Evolutionary conservation across 2,329 filamentous ascomycete species (phyloP).

Genomic region (Cladosporium sp.): DNA sequence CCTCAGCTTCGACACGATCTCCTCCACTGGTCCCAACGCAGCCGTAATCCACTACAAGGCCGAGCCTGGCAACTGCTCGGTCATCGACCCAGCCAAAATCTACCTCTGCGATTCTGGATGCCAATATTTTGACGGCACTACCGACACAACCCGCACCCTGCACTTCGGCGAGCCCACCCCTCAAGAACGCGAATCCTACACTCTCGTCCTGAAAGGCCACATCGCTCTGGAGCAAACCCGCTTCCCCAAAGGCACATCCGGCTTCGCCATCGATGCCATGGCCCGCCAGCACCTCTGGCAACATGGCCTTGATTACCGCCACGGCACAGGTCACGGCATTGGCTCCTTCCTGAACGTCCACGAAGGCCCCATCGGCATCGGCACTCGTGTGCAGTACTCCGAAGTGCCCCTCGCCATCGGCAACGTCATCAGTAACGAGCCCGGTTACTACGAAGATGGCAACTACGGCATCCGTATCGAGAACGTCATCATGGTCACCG

Average conservation of each 20-base stretch:
- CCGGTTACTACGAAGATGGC: constrained; percentile 95
- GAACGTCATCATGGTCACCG: constrained; percentile 86
- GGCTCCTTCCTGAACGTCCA: constrained; percentile 96
- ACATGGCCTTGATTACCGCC: constrained; percentile 87
- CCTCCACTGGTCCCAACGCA: constrained; percentile 85
- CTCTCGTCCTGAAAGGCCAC: constrained; percentile 88
- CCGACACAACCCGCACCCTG: constrained; percentile 87
- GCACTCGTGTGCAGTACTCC: constrained; percentile 82
- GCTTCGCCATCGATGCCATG: constrained; percentile 82
- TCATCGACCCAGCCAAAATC: constrained; percentile 76
- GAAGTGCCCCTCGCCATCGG: constrained; percentile 87
- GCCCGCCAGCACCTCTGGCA: constrained; percentile 92
- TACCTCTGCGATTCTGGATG: constrained; percentile 97
- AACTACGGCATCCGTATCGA: constrained; percentile 94
- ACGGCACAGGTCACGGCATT: constrained; percentile 93
- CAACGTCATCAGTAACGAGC: constrained; percentile 91
- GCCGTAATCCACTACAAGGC: constrained; percentile 96
- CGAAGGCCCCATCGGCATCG: constrained; percentile 94
- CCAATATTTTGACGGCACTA: constrained; percentile 94
- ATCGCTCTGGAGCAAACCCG: constrained; percentile 81
- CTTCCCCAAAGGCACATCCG: constrained; percentile 92
- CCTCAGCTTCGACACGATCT: constrained; percentile 92
- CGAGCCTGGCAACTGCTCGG: constrained; percentile 72
- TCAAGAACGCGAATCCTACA: constrained; percentile 84
- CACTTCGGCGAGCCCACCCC: constrained; percentile 84